Percentiles rank a stretch among this genome's conserved stretches.
Conservation (phyloP, 768 basidiomycete species). For the Mycena albidolilacea region DNA sequence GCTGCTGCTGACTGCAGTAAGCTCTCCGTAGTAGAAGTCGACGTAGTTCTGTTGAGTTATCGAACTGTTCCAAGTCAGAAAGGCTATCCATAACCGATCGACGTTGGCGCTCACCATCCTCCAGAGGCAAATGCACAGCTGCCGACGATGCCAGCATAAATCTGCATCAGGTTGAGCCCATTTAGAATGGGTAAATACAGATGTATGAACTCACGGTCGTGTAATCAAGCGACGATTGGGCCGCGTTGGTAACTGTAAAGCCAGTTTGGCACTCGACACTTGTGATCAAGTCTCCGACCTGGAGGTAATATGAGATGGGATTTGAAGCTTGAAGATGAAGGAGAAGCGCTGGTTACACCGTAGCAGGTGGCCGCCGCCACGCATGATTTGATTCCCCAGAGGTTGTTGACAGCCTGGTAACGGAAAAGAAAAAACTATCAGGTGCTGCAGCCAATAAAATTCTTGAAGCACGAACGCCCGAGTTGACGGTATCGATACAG, state of each 20-base stretch:
- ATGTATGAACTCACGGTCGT: constrained; percentile 10
- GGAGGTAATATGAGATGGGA: background rate
- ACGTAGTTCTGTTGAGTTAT: constrained; percentile 43
- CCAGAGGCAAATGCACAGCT: background rate
- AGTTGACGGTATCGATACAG: constrained; percentile 27
- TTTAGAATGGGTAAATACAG: background rate
- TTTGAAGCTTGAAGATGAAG: background rate
- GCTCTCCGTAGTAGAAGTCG: constrained; percentile 40
- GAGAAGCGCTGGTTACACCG: constrained; percentile 16
- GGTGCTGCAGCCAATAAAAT: background rate
- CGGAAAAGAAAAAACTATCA: too few relatives aligned
- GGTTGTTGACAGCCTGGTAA: constrained; percentile 20
- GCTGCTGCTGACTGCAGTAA: constrained; percentile 25
- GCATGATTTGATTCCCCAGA: constrained; percentile 32
- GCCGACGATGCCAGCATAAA: background rate
- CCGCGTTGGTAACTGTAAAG: constrained; percentile 16
- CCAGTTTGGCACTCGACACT: constrained; percentile 38
- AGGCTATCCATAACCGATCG: too few relatives aligned
- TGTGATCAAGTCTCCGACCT: constrained; percentile 36
- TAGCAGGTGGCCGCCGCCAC: constrained; percentile 40
- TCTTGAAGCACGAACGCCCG: constrained; percentile 9
- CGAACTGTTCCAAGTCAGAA: constrained; percentile 9
- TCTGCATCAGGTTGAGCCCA: background rate
- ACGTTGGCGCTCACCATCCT: background rate
- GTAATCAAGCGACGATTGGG: constrained; percentile 30